Conservation (phyloP, 106 monocot species). For the Cymbidium sinense region DNA sequence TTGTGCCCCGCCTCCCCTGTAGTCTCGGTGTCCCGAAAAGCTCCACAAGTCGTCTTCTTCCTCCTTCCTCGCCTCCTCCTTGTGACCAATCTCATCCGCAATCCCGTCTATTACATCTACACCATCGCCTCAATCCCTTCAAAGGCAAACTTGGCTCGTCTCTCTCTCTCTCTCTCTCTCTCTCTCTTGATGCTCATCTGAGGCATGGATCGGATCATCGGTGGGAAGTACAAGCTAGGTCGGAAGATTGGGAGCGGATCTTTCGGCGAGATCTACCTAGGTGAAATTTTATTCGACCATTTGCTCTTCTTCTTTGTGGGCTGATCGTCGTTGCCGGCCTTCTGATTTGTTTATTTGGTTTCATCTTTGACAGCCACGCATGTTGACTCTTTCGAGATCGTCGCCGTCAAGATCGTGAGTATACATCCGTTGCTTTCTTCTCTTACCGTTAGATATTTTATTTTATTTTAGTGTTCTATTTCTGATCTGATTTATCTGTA, state of each 20-base stretch:
- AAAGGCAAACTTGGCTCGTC: neutral
- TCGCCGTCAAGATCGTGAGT: conserved; percentile 94
- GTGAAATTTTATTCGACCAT: conserved; percentile 18
- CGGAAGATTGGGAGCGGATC: conserved; percentile 94
- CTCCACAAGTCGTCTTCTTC: neutral
- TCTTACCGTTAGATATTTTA: neutral
- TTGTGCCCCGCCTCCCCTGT: conserved; percentile 1
- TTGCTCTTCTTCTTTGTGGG: neutral
- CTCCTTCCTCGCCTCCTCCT: conserved; percentile 1
- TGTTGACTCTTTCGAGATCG: conserved; percentile 85
- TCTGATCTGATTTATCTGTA: conserved; percentile 1
- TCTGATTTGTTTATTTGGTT: neutral
- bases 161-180: neutral
- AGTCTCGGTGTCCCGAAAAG: neutral
- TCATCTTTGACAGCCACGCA: conserved; percentile 61
- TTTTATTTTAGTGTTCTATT: neutral
- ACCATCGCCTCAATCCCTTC: neutral
- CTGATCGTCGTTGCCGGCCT: neutral
- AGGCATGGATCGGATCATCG: conserved; percentile 79
- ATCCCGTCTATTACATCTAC: neutral
- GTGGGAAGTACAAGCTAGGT: conserved; percentile 83
- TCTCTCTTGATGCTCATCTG: conserved; percentile 6
- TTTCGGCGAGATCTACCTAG: conserved; percentile 90
- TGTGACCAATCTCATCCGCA: neutral
- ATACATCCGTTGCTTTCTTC: neutral